Evolutionary conservation across 345 rosid species (phyloP).

Genomic region (Diplotaxis tenuifolia): DNA sequence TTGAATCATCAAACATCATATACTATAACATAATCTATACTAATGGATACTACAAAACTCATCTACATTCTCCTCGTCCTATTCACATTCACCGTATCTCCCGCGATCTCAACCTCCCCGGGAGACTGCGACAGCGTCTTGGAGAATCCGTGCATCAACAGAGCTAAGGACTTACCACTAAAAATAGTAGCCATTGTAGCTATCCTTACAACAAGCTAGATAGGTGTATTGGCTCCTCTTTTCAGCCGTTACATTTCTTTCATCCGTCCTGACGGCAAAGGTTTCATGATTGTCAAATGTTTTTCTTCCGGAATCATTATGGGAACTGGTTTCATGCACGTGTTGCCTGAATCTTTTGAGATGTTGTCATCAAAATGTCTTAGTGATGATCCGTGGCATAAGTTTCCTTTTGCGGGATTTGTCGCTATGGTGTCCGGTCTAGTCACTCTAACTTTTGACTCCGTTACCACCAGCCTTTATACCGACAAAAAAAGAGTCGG

Average conservation of each 20-base stretch:
- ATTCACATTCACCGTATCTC: conserved; percentile 20
- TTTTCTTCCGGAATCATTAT: conserved; percentile 77
- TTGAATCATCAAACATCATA: conserved; percentile 3
- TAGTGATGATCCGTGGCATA: conserved; percentile 67
- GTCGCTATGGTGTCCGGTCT: conserved; percentile 79
- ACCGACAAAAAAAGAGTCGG: conserved; percentile 21
- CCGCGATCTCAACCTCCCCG: conserved; percentile 13
- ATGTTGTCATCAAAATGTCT: conserved; percentile 61
- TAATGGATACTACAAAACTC: conserved; percentile 17
- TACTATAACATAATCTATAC: neutral
- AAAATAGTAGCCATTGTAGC: conserved; percentile 61
- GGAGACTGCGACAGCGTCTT: conserved; percentile 27
- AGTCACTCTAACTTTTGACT: conserved; percentile 63
- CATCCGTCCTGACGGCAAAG: conserved; percentile 46
- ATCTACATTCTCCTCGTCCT: conserved; percentile 20
- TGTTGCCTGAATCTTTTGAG: conserved; percentile 79
- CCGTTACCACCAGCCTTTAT: conserved; percentile 56
- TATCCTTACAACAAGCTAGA: conserved; percentile 53
- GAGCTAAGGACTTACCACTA: conserved; percentile 47
- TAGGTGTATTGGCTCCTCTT: conserved; percentile 64
- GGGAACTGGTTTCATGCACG: conserved; percentile 85
- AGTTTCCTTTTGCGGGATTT: conserved; percentile 70
- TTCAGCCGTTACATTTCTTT: conserved; percentile 53
- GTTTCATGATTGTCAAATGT: conserved; percentile 56
- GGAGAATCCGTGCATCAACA: conserved; percentile 41